A percentile compares a stretch with the other conserved stretches of the same genome.
These are phyloP conservation scores for Penicillium sp. DNA, from an alignment of 2,329 filamentous ascomycete genomes.

Conservation along the genomic window DNA sequence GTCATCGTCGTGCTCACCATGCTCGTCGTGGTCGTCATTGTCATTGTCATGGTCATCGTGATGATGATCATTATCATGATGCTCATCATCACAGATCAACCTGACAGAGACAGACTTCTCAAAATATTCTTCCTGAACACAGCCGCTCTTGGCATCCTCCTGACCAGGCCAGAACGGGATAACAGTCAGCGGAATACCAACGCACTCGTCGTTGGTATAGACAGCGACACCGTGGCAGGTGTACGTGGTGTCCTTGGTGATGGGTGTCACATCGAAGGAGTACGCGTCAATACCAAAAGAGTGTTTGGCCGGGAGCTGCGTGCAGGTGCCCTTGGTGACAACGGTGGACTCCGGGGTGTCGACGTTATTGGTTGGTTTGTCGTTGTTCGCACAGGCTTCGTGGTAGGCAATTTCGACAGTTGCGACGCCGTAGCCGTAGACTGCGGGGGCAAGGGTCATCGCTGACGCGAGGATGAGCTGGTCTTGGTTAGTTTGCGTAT, in stretches of 20 bases:
- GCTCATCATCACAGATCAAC: constrained; percentile 19
- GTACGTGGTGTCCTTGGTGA: constrained; percentile 18
- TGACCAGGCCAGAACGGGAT: constrained; percentile 17
- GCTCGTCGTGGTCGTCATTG: too few relatives aligned
- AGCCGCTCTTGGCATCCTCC: constrained; percentile 4
- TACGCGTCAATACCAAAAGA: constrained; percentile 23
- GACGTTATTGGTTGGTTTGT: background rate
- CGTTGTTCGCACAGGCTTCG: constrained; percentile 18
- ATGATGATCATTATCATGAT: background rate
- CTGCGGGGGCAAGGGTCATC: constrained; percentile 21
- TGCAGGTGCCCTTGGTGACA: constrained; percentile 21
- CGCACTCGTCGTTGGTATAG: constrained; percentile 22
- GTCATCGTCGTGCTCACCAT: background rate
- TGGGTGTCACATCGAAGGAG: constrained; percentile 14
- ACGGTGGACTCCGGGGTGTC: background rate
- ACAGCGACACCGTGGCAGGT: constrained; percentile 22
- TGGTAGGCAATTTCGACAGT: constrained; percentile 17
- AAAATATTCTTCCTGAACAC: constrained; percentile 17
- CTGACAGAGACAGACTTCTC: constrained; percentile 11
- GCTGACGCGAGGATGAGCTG: constrained; percentile 22
- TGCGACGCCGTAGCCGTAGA: constrained; percentile 23
- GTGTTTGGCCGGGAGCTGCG: constrained; percentile 23
- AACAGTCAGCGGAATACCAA: constrained; percentile 16
- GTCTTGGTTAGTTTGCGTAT: background rate
- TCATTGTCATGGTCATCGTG: constrained; percentile 6